Evolutionary conservation across 306 rosid genomes (phyloP).

Genomic region (Oemleria cerasiformis): DNA sequence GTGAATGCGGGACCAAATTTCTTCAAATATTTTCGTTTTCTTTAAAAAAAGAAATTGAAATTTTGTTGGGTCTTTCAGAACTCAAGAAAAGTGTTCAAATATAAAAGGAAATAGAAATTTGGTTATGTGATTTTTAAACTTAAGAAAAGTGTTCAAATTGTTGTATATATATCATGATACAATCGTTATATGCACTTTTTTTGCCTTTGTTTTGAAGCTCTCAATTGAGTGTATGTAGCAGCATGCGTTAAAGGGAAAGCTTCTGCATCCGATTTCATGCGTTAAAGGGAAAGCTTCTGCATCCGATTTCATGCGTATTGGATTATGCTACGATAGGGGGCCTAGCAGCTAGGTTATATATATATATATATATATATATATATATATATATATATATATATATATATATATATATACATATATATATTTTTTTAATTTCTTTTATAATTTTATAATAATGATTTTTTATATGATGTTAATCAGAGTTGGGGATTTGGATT

Average conservation of each 20-base stretch:
- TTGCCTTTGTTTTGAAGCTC: constrained; percentile 1
- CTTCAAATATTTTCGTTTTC: neutral
- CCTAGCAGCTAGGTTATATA: too few relatives aligned
- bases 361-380: too few relatives aligned
- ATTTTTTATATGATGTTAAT: too few relatives aligned
- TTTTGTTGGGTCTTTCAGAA: neutral
- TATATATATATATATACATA: too few relatives aligned
- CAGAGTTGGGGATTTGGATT: neutral
- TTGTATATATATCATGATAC: too few relatives aligned
- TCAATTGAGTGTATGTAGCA: neutral
- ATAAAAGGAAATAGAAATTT: too few relatives aligned
- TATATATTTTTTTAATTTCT: too few relatives aligned
- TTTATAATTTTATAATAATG: too few relatives aligned
- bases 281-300: neutral
- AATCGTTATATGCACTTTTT: neutral
- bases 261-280: neutral
- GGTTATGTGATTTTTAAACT: too few relatives aligned
- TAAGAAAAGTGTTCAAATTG: constrained; percentile 6
- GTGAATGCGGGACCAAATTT: constrained; percentile 9
- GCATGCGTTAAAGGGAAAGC: neutral
- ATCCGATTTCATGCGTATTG: constrained; percentile 1
- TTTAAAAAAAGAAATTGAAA: too few relatives aligned
- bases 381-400: too few relatives aligned
- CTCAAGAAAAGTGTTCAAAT: neutral
- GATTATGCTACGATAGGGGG: neutral